Base-by-base conservation (phyloP, 139 green algal genomes). In the Auxenochlorella pyrenoidosa region DNA sequence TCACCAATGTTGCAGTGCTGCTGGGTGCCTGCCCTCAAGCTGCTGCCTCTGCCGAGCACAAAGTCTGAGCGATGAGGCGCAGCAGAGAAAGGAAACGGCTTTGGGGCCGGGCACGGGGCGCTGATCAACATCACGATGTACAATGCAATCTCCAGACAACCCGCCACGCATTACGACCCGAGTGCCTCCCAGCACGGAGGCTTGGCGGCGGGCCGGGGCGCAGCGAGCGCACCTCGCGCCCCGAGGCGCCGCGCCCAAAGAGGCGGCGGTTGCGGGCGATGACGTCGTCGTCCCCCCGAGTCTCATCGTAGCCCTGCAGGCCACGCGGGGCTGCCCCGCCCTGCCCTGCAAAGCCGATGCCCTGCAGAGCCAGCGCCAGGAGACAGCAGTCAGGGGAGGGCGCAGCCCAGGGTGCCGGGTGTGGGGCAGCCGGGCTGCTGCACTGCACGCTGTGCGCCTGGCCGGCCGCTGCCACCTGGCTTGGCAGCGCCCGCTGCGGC, bases 261-360 rank as follows among this genome's bases (percentile, higher is more conserved):
- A 79, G 73, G 28, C 73, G 73, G 26, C 41, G 73, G 40, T 79
- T 79, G 38, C 73, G 73, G 0, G 73, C 73, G 47, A 79, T 58
- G 24, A 79, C 73, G 13, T 79, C 73, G 73, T 79, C 73, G 22
- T 79, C 73, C 2, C 43, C 73, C 73, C 47, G 32, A 8, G 3
- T 24, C 66, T 79, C 73, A 24, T 51, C 73, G 15, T 51, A 79
- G 22, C 73, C 73, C 41, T 51, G 41, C 73, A 79, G 73, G 73
- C 38, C 73, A 16, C 54, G 54, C 54, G 54, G 54, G 54, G 54
- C 54, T 8, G 15, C 54, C 54, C 18, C 2, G 16, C 15, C 54
- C 54, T 41, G 73, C 22, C 73, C 73, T n/a, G 73, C 73, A 79
- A 79, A 79, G 10, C 73, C 73, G 24, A 79, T 58, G 73, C 73